Percentiles rank a stretch among this genome's conserved stretches.
Evolutionary conservation across 2,329 filamentous ascomycete species (phyloP).

Genomic region (Pseudocercospora pini-densiflorae): DNA sequence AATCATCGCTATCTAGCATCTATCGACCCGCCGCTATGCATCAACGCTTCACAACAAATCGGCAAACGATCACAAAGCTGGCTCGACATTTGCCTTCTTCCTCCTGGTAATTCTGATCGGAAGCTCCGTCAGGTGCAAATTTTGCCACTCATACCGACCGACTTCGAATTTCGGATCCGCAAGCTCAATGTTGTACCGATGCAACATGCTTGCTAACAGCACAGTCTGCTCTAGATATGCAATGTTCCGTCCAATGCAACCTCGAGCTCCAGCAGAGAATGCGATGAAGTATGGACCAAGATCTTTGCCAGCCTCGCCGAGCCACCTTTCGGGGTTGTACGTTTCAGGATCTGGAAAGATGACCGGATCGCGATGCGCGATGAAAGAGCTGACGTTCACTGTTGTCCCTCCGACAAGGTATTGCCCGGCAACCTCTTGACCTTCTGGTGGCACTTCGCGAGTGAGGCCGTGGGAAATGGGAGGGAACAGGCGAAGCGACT

Average conservation of each 20-base stretch:
- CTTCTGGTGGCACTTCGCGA: constrained; percentile 24
- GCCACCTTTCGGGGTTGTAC: constrained; percentile 27
- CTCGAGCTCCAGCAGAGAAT: constrained; percentile 43
- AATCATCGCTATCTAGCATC: neutral
- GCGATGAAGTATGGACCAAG: constrained; percentile 27
- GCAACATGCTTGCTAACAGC: constrained; percentile 37
- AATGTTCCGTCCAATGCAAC: constrained; percentile 43
- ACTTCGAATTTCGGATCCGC: constrained; percentile 42
- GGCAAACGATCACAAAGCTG: neutral
- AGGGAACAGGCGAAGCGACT: constrained; percentile 27
- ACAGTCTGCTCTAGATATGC: constrained; percentile 38
- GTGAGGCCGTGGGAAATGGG: constrained; percentile 26
- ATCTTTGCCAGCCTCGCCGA: constrained; percentile 29
- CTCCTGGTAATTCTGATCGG: constrained; percentile 46
- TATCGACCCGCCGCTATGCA: constrained; percentile 1
- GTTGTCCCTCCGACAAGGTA: constrained; percentile 23
- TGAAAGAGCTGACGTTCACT: constrained; percentile 26
- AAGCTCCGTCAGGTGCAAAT: constrained; percentile 44
- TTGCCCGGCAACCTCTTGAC: constrained; percentile 24
- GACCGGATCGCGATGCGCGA: constrained; percentile 37
- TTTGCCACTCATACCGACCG: constrained; percentile 44
- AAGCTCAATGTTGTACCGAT: constrained; percentile 46
- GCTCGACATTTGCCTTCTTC: constrained; percentile 10
- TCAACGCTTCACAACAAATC: neutral
- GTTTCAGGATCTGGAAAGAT: constrained; percentile 33